phyloP scores from a whole-genome alignment of 2,329 filamentous ascomycete species.

The Diaporthe longicolla region DNA sequence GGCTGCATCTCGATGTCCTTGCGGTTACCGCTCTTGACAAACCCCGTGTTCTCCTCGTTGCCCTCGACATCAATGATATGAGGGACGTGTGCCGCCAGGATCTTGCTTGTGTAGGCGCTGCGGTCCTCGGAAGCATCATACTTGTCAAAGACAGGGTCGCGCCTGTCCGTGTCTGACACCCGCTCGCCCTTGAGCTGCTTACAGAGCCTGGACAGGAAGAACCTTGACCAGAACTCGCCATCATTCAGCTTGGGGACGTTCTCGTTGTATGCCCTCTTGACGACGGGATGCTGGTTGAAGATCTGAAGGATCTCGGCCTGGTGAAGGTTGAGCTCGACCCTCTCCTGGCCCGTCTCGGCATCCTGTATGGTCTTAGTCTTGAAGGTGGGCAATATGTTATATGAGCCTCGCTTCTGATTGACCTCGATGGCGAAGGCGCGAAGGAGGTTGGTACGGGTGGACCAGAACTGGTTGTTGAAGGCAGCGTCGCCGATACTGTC shows the following conservation, averaged over 20 bases:
- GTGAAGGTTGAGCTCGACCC: slow-evolving; percentile 79
- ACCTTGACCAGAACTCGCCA: slow-evolving; percentile 90
- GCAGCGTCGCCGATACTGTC: slow-evolving; percentile 84
- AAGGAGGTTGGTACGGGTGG: slow-evolving; percentile 85
- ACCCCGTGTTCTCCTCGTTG: slow-evolving; percentile 95
- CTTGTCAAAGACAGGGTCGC: slow-evolving; percentile 86
- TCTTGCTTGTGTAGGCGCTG: slow-evolving; percentile 64
- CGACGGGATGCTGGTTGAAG: slow-evolving; percentile 91
- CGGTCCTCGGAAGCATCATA: slow-evolving; percentile 83
- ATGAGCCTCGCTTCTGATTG: slow-evolving; percentile 87
- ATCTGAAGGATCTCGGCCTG: slow-evolving; percentile 95
- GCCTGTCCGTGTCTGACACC: slow-evolving; percentile 81
- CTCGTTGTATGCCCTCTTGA: slow-evolving; percentile 92
- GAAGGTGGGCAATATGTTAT: slow-evolving; percentile 93
- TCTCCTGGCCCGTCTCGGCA: slow-evolving; percentile 69
- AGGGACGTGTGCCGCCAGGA: slow-evolving; percentile 78
- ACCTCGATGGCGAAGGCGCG: slow-evolving; percentile 92
- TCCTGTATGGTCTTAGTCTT: slow-evolving; percentile 81
- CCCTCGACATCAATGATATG: slow-evolving; percentile 93
- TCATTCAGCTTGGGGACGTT: slow-evolving; percentile 87
- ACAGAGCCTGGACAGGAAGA: slow-evolving; percentile 91
- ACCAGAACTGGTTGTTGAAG: slow-evolving; percentile 96
- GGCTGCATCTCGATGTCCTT: slow-evolving; percentile 94
- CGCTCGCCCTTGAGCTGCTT: slow-evolving; percentile 94
- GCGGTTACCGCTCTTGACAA: slow-evolving; percentile 83